Percentiles rank a stretch among this genome's conserved stretches.
Evolutionary conservation across 208 protist genomes (phyloP).

Genomic region (Leishmania turanica): DNA sequence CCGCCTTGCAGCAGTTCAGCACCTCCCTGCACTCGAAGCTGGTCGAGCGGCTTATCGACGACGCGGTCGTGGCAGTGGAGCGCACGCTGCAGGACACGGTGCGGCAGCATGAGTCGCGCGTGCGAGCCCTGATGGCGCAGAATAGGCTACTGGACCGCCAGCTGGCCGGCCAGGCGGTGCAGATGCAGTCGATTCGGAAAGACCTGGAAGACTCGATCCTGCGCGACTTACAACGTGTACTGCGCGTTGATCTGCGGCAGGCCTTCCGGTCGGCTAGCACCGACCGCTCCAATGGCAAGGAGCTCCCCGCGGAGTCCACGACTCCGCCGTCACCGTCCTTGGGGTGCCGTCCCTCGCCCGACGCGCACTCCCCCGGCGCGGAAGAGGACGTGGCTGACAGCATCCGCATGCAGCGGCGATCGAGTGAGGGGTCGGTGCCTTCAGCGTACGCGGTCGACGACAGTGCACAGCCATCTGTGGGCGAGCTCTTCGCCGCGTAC

Average conservation of each 20-base stretch:
- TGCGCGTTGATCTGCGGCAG: conserved; percentile 28
- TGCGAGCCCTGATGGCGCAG: conserved; percentile 22
- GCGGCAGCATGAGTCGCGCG: conserved; percentile 19
- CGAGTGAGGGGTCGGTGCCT: neutral
- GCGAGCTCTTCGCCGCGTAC: conserved; percentile 33
- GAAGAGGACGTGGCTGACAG: neutral
- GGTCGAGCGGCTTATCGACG: conserved; percentile 36
- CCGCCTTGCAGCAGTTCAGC: conserved; percentile 27
- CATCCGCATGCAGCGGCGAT: neutral
- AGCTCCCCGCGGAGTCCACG: neutral
- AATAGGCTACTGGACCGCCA: conserved; percentile 17
- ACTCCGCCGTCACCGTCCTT: neutral
- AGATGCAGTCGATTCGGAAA: conserved; percentile 13
- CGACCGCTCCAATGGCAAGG: neutral
- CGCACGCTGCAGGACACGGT: conserved; percentile 24
- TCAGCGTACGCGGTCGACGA: neutral
- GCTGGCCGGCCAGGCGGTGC: conserved; percentile 11
- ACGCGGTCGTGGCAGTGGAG: conserved; percentile 23
- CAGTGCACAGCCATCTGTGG: conserved; percentile 5
- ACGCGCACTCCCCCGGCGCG: neutral
- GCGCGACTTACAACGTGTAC: conserved; percentile 22
- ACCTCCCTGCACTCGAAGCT: conserved; percentile 31
- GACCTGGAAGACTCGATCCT: conserved; percentile 16
- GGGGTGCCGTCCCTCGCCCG: neutral
- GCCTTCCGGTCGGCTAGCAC: conserved; percentile 3